A percentile compares a stretch with the other conserved stretches of the same genome.
Conservation (phyloP, 2,329 filamentous ascomycete species). For the Ascochyta pisi region DNA sequence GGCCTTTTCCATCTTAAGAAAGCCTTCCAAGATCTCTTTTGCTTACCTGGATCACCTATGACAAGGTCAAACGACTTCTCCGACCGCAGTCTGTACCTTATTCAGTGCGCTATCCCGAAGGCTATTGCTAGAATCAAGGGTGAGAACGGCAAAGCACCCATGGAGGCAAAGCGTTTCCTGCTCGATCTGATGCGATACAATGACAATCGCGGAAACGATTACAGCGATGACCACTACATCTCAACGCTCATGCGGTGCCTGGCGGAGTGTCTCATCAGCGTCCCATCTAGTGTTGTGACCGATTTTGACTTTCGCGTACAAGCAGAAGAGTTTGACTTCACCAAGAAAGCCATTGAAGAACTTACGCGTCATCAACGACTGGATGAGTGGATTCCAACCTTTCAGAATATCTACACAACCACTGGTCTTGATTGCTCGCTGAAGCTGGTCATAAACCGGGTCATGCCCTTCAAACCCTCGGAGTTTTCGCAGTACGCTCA, state of each 20-base stretch:
- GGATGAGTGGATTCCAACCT: conserved; percentile 72
- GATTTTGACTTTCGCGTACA: conserved; percentile 56
- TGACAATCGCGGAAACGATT: conserved; percentile 89
- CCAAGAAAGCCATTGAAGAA: conserved; percentile 64
- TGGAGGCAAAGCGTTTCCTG: conserved; percentile 80
- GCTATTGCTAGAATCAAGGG: conserved; percentile 82
- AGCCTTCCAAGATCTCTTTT: conserved; percentile 88
- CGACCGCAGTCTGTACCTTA: conserved; percentile 82
- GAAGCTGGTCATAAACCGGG: conserved; percentile 60
- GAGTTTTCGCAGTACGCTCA: conserved; percentile 69
- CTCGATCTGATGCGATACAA: conserved; percentile 91
- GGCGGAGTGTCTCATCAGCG: conserved; percentile 58
- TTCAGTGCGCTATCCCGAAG: conserved; percentile 82
- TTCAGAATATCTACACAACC: conserved; percentile 68
- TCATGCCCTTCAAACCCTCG: conserved; percentile 60
- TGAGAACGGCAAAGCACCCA: conserved; percentile 75
- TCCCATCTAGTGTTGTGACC: conserved; percentile 32
- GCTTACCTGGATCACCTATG: conserved; percentile 77
- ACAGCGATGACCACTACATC: conserved; percentile 89
- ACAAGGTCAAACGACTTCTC: conserved; percentile 90
- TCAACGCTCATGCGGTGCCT: conserved; percentile 75
- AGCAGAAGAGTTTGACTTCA: conserved; percentile 61
- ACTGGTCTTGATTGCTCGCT: conserved; percentile 67
- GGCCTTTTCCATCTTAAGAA: conserved; percentile 85
- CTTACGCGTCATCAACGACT: conserved; percentile 69